Evolutionary conservation across 495 filamentous ascomycete genomes (phyloP).

Genomic region (Neurospora cerealis): DNA sequence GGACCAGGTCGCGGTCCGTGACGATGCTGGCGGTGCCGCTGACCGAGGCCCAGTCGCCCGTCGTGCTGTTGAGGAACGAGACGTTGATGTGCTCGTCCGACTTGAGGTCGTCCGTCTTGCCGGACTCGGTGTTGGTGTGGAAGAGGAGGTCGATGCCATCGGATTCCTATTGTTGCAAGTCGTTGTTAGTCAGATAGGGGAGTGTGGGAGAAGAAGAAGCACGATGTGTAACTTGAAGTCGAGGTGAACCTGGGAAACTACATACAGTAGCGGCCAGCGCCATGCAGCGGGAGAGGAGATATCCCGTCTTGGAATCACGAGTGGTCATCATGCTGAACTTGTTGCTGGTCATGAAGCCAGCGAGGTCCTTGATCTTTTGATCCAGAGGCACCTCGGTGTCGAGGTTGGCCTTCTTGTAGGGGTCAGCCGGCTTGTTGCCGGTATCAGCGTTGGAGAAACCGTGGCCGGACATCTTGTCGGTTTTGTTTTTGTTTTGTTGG

Average conservation of each 20-base stretch:
- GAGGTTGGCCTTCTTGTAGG: conserved; percentile 68
- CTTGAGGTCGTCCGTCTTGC: conserved; percentile 78
- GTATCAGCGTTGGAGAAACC: conserved; percentile 50
- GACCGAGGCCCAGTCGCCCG: conserved; percentile 68
- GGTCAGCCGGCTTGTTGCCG: conserved; percentile 52
- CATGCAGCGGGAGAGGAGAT: conserved; percentile 79
- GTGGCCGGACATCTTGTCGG: conserved; percentile 17
- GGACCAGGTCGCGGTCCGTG: conserved; percentile 54
- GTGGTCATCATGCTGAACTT: conserved; percentile 79
- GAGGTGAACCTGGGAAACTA: neutral
- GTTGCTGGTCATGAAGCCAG: conserved; percentile 52
- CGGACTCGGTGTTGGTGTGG: conserved; percentile 87
- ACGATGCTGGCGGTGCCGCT: conserved; percentile 60
- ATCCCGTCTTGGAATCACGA: conserved; percentile 43
- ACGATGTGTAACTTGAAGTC: neutral
- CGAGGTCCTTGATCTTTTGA: conserved; percentile 71
- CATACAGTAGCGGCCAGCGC: conserved; percentile 72
- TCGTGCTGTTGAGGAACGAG: conserved; percentile 65
- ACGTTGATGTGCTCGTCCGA: conserved; percentile 71
- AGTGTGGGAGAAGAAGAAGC: neutral
- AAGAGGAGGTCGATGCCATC: conserved; percentile 82
- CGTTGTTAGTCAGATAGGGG: neutral
- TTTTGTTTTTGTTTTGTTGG: neutral
- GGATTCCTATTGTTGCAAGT: conserved; percentile 44
- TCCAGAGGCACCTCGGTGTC: conserved; percentile 51